Base-by-base conservation (phyloP, 1,139 yeast genomes). In the Yamadazyma atmosphaerica region DNA sequence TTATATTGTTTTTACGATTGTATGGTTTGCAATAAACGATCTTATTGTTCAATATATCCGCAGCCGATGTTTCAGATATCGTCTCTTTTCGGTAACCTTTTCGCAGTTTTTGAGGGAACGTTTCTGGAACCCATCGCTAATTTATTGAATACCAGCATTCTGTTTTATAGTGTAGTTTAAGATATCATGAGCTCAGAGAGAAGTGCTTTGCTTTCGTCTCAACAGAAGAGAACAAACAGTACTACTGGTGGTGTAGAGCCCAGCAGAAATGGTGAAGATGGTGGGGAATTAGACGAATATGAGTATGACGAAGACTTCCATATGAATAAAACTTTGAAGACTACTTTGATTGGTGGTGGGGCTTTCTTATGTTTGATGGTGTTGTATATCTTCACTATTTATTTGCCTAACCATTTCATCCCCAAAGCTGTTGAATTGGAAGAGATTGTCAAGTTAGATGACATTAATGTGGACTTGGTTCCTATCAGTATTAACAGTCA, bases 361-460 rank as follows among this genome's bases (percentile, higher is more conserved):
- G 49, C 50, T 1, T 18, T 58, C 2, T 31, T 56, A 4, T 45
- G 60, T 4, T 26, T 58, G 4, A 46, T 43, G 1, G 24, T 46
- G 0, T 47, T 67, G 12, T 68, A 60, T 45, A 43, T 66, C n/a
- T 62, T 71, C 49, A 60, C 64, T 18, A 45, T 63, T 25, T 55
- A 48, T 39, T 52, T 71, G 27, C 77, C 77, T 0, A 49, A 42
- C 30, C 38, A 50, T 31, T 71, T 61, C 44, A 63, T 70, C 10
- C 77, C 77, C 0, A 54, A 60, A 34, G 53, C 64, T 3, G 52
- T 51, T 6, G 53, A 50, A 4, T 55, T 71, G 28, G 42, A 48
- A 0, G 63, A 58, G 1, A 58, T 71, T 15, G 39, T 45, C 1
- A 55, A 59, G 40, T 52, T 71, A n/a, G 41, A 53, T 2, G 55